Evolutionary conservation across 177 flowering plant species (phyloP), one percentile per base, ranked within the genome.

Genomic region (Vitis hybrid): DNA sequence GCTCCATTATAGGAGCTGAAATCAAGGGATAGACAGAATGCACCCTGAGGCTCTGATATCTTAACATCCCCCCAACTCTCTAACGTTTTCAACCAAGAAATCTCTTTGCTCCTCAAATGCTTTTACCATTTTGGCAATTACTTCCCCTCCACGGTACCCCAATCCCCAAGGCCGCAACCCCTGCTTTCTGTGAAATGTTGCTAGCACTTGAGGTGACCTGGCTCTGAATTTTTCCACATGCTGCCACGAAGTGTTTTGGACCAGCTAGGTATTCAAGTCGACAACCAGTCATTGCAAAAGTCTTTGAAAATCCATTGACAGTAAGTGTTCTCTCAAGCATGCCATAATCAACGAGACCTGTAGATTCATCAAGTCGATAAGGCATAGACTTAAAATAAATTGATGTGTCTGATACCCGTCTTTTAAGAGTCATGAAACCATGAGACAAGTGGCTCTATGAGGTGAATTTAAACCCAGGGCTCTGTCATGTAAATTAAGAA

Each of bases 41-140:
- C 99, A 73, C 99, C 99, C 99, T 93, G 91, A 50, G 98, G 99
- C 77, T 85, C 93, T 63, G 92, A 87, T 49, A 95, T 83, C 78
- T 87, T 90, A 29, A 91, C 93, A 73, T n/a, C 97, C 98, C 9
- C 80, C 84, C 68, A 95, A 29, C 72, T 88, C 92, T 45, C 84
- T 74, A 66, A 95, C 86, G 71, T 85, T 79, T 78, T 89, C 80
- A 52, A 91, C 84, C 76, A 95, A 80, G 81, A 76, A 89, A 79
- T 95, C 97, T 50, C 98, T 74, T 10, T 98, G 80, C 71, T 95
- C 98, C 67, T 79, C 77, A 74, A 91, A 95, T 45, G 97, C 97
- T 78, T 82, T 87, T 14, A 93, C 97, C 99, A 95, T 95, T 7
- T 68, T 76, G 3, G 94, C 57, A 48, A 93, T 89, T 39, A 81